Evolutionary conservation across 345 rosid genomes (phyloP).

Genomic region (Litchi chinensis): DNA sequence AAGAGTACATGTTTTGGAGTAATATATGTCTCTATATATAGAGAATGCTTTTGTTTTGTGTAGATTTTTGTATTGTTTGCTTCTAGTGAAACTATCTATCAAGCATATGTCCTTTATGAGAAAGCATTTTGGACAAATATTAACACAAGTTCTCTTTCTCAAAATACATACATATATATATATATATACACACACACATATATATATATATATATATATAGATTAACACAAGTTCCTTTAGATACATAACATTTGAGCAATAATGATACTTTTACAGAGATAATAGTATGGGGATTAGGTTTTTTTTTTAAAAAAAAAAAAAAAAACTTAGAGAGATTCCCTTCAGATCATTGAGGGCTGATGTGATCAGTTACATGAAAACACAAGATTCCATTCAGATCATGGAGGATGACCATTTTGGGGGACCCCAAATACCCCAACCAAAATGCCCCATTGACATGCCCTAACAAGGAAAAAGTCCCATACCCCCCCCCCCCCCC

Average conservation of each 20-base stretch:
- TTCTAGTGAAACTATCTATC: background rate
- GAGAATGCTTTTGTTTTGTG: too few species aligned
- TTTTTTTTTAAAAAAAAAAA: background rate
- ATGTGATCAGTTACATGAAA: constrained; percentile 9
- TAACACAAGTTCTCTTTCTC: background rate
- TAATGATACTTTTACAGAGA: background rate
- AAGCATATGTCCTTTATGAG: too few species aligned
- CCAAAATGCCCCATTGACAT: constrained; percentile 24
- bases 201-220: too few species aligned
- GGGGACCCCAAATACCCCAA: constrained; percentile 31
- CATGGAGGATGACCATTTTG: constrained; percentile 29
- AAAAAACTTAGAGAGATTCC: constrained; percentile 32
- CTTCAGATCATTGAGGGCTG: constrained; percentile 16
- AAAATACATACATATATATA: too few species aligned
- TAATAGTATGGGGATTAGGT: background rate
- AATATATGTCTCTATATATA: too few species aligned
- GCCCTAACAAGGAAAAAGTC: constrained; percentile 33
- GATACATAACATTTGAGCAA: too few species aligned
- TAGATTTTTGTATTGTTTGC: background rate
- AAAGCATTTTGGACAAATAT: background rate
- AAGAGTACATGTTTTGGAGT: background rate
- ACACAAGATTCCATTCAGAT: constrained; percentile 44
- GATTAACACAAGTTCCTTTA: background rate
- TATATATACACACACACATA: too few species aligned
- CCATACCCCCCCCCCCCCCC: background rate